Evolutionary conservation across 768 basidiomycete species (phyloP).

Genomic region (Coprinellus micaceus): DNA sequence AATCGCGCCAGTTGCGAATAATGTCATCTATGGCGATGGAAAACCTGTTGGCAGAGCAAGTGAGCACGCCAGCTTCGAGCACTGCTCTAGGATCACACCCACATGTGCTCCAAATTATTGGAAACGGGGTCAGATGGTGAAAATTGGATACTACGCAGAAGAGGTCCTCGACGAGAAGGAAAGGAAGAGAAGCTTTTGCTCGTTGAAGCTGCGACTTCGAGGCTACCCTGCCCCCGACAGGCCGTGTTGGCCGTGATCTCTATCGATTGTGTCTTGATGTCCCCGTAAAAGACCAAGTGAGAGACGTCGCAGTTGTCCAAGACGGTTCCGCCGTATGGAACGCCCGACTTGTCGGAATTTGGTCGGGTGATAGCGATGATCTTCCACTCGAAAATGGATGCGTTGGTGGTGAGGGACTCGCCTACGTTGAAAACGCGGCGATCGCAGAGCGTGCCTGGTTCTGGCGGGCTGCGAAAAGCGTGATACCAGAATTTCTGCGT

Average conservation of each 20-base stretch:
- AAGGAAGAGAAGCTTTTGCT: not conserved
- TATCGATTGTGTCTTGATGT: conserved; percentile 15
- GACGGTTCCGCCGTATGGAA: conserved; percentile 17
- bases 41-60: not conserved
- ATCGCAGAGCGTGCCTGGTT: conserved; percentile 19
- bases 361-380: conserved; percentile 14
- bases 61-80: too few species aligned
- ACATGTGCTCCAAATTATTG: too few species aligned
- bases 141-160: too few species aligned
- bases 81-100: too few species aligned
- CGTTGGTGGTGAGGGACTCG: conserved; percentile 20
- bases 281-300: conserved; percentile 15
- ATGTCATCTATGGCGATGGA: not conserved
- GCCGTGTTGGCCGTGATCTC: not conserved
- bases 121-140: too few species aligned
- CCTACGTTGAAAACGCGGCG: conserved; percentile 17
- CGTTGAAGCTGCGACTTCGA: not conserved
- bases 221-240: conserved; percentile 2
- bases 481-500: conserved; percentile 18
- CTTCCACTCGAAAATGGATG: conserved; percentile 18
- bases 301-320: conserved; percentile 21
- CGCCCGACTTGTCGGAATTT: conserved; percentile 16
- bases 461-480: conserved; percentile 7
- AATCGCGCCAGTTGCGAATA: not conserved
- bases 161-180: too few species aligned